These are phyloP conservation scores for Eragrostis nindensis DNA, from an alignment of 176 grass and related monocot genomes.

Conservation along the genomic window DNA sequence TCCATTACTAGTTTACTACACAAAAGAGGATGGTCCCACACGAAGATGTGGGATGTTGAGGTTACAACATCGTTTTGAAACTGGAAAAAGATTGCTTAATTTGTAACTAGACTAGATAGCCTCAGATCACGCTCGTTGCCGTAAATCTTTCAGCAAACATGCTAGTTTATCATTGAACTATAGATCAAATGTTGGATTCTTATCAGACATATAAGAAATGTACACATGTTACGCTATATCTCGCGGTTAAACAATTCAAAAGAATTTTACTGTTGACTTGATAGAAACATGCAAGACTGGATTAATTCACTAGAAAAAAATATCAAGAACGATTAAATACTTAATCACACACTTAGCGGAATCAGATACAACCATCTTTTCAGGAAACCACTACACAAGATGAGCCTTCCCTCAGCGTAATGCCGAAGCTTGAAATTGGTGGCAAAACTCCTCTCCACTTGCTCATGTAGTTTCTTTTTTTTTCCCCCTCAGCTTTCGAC, in stretches of 20 bases:
- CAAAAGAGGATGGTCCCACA: too few relatives aligned
- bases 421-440: neutral
- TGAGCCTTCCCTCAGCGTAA: neutral
- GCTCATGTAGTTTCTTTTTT: neutral
- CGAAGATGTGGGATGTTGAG: too few relatives aligned
- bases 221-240: neutral
- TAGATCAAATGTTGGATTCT: conserved; percentile 4
- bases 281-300: neutral
- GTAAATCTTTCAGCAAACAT: neutral
- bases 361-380: conserved; percentile 9
- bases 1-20: too few relatives aligned
- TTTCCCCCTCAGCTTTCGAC: too few relatives aligned
- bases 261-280: conserved; percentile 18
- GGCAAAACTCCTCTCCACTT: neutral
- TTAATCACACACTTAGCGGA: neutral
- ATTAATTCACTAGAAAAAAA: neutral
- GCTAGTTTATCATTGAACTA: neutral
- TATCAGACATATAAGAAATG: neutral
- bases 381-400: conserved; percentile 15
- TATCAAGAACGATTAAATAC: too few relatives aligned
- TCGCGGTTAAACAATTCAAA: neutral
- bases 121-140: neutral
- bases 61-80: neutral
- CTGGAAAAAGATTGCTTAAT: neutral
- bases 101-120: neutral